These are phyloP conservation scores for Picochlorum sp. DNA, from an alignment of 139 green algal species.

Conservation along the genomic window DNA sequence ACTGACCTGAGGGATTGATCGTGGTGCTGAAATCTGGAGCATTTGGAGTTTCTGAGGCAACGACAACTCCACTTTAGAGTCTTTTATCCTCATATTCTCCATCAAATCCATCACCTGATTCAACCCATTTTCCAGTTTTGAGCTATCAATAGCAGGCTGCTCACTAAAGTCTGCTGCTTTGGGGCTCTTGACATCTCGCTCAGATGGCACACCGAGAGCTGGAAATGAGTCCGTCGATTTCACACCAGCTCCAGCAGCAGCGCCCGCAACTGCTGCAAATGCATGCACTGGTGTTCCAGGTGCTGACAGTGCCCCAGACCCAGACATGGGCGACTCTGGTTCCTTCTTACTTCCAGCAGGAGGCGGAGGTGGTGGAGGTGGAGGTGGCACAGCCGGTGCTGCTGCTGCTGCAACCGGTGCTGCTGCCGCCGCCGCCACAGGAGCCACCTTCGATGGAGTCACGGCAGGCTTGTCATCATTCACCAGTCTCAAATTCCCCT, in stretches of 20 bases:
- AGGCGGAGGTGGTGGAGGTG: conserved; percentile 5
- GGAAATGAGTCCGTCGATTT: background rate
- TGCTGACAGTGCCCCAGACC: background rate
- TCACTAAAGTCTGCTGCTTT: background rate
- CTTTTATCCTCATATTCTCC: conserved; percentile 19
- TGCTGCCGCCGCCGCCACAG: background rate
- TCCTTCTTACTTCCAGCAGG: background rate
- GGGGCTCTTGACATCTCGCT: background rate
- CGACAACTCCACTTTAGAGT: conserved; percentile 6
- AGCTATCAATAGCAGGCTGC: background rate
- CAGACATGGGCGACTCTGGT: background rate
- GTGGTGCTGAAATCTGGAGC: conserved; percentile 24
- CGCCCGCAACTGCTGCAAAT: background rate
- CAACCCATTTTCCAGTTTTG: background rate
- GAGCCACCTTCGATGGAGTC: background rate
- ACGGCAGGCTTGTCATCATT: conserved; percentile 4
- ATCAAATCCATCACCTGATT: conserved; percentile 1
- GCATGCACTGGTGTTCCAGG: background rate
- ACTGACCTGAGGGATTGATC: conserved; percentile 55
- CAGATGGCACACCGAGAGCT: background rate
- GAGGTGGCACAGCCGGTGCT: background rate
- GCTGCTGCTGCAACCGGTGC: background rate
- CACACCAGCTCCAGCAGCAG: background rate
- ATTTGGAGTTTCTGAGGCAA: conserved; percentile 28
- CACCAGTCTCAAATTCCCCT: conserved; percentile 33